Conservation (phyloP, 257 asterid genomes). For the Lantana camara region DNA sequence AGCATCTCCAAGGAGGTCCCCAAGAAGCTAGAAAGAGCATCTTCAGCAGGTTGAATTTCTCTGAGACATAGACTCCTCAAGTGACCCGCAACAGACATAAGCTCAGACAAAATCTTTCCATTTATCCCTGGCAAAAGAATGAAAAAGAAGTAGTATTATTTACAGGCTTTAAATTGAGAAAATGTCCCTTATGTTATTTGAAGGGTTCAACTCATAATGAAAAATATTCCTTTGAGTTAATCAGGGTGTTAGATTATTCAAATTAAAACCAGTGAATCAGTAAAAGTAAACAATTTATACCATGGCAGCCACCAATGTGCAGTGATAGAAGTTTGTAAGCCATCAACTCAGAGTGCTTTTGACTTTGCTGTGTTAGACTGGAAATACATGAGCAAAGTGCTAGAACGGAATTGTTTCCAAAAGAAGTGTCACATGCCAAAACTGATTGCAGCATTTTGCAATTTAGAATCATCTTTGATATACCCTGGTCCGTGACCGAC, state of each 20-base stretch:
- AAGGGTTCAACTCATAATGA: slow-evolving; percentile 8
- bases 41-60: slow-evolving; percentile 61
- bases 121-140: slow-evolving; percentile 51
- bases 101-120: slow-evolving; percentile 53
- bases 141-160: slow-evolving; percentile 8
- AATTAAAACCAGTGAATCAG: slow-evolving; percentile 11
- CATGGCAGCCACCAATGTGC: slow-evolving; percentile 82
- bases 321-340: slow-evolving; percentile 54
- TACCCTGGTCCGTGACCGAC: slow-evolving; percentile 72
- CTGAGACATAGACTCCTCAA: slow-evolving; percentile 71
- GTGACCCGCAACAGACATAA: slow-evolving; percentile 51
- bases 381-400: slow-evolving; percentile 62
- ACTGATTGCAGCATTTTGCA: slow-evolving; percentile 61
- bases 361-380: slow-evolving; percentile 30
- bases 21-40: slow-evolving; percentile 52
- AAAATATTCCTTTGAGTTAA: neutral
- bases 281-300: slow-evolving; percentile 39
- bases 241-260: slow-evolving; percentile 4
- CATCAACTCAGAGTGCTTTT: slow-evolving; percentile 29
- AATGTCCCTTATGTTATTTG: neutral
- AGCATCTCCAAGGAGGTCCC: slow-evolving; percentile 80
- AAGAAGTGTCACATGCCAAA: slow-evolving; percentile 73
- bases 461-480: slow-evolving; percentile 59
- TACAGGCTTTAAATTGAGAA: slow-evolving; percentile 10
- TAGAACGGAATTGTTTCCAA: slow-evolving; percentile 61